Evolutionary conservation across 2,329 filamentous ascomycete species (phyloP), one percentile per base, ranked within the genome.

Genomic region (Venturia aucupariae): DNA sequence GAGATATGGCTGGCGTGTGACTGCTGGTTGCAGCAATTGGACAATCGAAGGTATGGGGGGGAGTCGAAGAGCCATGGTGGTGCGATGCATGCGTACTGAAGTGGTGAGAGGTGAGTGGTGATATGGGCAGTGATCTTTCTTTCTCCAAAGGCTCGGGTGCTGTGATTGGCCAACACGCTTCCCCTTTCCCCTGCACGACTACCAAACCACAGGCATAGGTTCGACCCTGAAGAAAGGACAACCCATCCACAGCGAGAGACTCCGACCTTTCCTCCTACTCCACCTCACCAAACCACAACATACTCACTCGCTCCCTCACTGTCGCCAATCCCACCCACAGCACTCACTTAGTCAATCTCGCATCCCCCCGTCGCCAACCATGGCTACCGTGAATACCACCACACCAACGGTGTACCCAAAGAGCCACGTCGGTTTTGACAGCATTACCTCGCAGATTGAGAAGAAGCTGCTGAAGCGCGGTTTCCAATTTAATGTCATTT

Each of bases 401-500:
- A 75, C 79, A 73, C 72, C 74, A 64, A 81, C 81, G 70, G 84
- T 88, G 77, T 94, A 90, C 80, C 94, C 94, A 75, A 88, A 94
- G 78, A 96, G 89, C 88, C 94, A 97, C 84, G 94, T 99, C 79
- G 94, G 94, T 86, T 99, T 99, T 83, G 94, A 99, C 84, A 97
- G 63, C 83, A 99, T 99, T 84, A 99, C 94, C 72, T 92, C 89
- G 71, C 94, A 99, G 84, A 99, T 99, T 73, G 94, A 99, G 88
- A 90, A 90, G 82, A 99, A 99, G 89, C 89, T 97, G 76, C 80
- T 99, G 82, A 99, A 99, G 86, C 92, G 94, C 81, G 94, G 94
- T 73, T 99, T 99, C 81, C 94, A 99, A 81, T 99, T 99, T 87
- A 99, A 99, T 78, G 89, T 97, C 75, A 97, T 97, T 79, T 97